Base-by-base conservation (phyloP, 106 monocot species). In the Dioscorea alata region DNA sequence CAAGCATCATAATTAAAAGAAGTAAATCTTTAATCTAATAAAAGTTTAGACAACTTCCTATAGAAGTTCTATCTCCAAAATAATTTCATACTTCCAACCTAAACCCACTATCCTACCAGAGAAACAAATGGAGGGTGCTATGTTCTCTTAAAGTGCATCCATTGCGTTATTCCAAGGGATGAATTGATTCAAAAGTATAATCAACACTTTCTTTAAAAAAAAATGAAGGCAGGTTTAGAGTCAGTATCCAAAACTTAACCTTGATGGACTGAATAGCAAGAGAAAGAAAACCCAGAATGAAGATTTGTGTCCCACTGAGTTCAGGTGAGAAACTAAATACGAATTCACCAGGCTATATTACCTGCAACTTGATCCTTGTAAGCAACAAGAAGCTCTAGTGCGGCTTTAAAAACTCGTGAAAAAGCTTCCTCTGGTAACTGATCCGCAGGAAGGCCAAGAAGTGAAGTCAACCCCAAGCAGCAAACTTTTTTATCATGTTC, bases 281-380 rank as follows among this genome's bases (percentile, higher is more conserved):
- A 35, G 12, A 15, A 35, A 31, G 4, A 65, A 17, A 17, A 65
- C 4, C 14, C 8, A 31, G 33, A 35, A 42, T 17, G 9, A 14
- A n/a, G 8, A 14, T 67, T 4, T 54, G 18, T 15, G 5, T 54
- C 15, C 51, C 4, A 53, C 53, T 54, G 18, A 54, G 5, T 18
- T 54, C 5, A 54, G 19, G 4, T 2, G 18, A 15, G 6, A 6
- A 33, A 23, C 17, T 13, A 49, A 63, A 16, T 63, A 17, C 8
- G 14, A 60, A 7, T 21, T 20, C 16, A 49, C 23, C 52, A 63
- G 24, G 18, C 57, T 10, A 34, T 2, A 24, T 72, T 57, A 99
- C 99, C 99, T 90, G 82, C 99, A 74, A 99, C 79, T 90, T 99
- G 99, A 48, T 90, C 90, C 67, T 93, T 99, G 73, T 93, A 99